phyloP scores from a whole-genome alignment of 371 early-diverging fungal genomes.

The Homolaphlyctis polyrhiza region DNA sequence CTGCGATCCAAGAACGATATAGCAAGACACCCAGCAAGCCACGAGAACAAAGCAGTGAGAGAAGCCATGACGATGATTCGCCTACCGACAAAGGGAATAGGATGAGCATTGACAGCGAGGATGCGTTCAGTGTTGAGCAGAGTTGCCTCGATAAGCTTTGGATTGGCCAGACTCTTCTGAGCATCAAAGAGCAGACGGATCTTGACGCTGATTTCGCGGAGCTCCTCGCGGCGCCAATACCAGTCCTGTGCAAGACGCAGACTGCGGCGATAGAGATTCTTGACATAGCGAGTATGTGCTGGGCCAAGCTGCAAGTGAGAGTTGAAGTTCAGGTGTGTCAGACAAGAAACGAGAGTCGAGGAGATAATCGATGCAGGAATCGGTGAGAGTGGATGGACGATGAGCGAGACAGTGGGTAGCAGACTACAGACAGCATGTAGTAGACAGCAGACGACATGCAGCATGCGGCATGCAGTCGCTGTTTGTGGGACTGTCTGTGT shows the following conservation, averaged over 20 bases:
- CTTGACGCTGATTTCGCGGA: slow-evolving; percentile 68
- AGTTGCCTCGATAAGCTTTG: slow-evolving; percentile 54
- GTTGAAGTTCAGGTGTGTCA: no score
- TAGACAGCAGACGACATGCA: no score
- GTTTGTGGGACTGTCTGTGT: no score
- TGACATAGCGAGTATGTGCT: slow-evolving; percentile 65
- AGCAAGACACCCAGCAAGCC: background rate
- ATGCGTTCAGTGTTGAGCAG: slow-evolving; percentile 19
- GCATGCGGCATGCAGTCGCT: no score
- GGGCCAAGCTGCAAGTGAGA: slow-evolving; percentile 9
- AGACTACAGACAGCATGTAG: no score
- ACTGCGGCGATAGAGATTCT: slow-evolving; percentile 70
- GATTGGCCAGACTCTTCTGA: slow-evolving; percentile 61
- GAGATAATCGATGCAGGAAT: no score
- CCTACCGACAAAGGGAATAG: slow-evolving; percentile 70
- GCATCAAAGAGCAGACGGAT: slow-evolving; percentile 72
- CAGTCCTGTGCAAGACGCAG: slow-evolving; percentile 74
- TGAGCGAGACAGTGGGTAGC: no score
- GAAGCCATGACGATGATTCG: slow-evolving; percentile 2
- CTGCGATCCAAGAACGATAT: background rate
- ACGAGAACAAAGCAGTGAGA: background rate
- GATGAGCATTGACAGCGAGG: slow-evolving; percentile 57
- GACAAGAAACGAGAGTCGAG: no score
- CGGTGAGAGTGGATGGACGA: no score
- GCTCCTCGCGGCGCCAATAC: slow-evolving; percentile 71